Base-by-base conservation (phyloP, 2,329 filamentous ascomycete species). In the Annulohypoxylon truncatum region DNA sequence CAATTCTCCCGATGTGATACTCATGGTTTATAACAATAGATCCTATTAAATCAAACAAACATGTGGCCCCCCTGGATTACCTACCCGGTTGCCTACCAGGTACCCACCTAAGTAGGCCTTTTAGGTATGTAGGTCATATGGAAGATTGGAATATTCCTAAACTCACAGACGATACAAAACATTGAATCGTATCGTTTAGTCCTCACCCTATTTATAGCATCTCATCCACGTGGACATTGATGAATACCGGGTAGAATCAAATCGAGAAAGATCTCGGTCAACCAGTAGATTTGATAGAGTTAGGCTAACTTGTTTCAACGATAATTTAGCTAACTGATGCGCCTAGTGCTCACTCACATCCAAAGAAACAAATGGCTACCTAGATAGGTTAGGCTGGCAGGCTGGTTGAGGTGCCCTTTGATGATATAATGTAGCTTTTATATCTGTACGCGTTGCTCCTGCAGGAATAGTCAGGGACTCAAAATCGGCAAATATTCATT, bases 401-500 rank as follows among this genome's bases (percentile, higher is more conserved):
- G 33, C 35, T 18, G n/a, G 15, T 4, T 12, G 9, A 22, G n/a
- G 51, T 12, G 7, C 20, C 38, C 18, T 42, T 42, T 12, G 38
- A 42, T 28, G 26, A 7, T 28, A 42, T 38, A 38, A 38, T 38
- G n/a, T 15, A 9, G 20, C 38, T 22, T 42, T 20, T 42, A 42
- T 12, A 8, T 12, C 7, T 31, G 13, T 13, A 54, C 26, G 52
- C 40, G 38, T 20, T 20, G 20, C 52, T 54, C 52, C 52, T 44
- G 15, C 13, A 44, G 52, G 52, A 54, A 44, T 44, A 20, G 18
- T 18, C 35, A 20, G 24, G 42, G 4, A n/a, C 5, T n/a, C 9
- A 2, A 26, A 10, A 24, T 42, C 22, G 22, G 35, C 51, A 42
- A 52, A 54, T 42, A 54, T 54, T 54, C 31, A 42, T 54, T 54